Percentiles rank a stretch among this genome's conserved stretches.
Evolutionary conservation across 371 early-diverging fungal species (phyloP).

Genomic region (Rhizopus stolonifer): DNA sequence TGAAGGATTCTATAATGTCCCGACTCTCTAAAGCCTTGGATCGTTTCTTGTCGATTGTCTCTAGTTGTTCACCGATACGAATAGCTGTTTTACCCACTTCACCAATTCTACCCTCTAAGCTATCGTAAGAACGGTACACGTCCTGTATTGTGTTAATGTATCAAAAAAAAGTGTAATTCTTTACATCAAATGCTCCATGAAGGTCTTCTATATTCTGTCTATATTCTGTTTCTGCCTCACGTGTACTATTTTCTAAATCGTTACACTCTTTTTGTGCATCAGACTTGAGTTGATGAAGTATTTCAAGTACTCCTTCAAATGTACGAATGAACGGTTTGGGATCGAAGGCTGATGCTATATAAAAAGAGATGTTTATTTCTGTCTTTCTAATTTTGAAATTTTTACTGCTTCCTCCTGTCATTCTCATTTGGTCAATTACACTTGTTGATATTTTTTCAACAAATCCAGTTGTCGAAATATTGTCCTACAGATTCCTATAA

Average conservation of each 20-base stretch:
- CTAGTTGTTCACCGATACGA: conserved; percentile 95
- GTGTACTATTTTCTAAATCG: conserved; percentile 77
- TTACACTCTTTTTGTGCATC: conserved; percentile 80
- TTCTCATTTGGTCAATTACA: conserved; percentile 36
- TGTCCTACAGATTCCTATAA: conserved; percentile 30
- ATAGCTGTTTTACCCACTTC: conserved; percentile 96
- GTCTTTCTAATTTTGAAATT: not conserved
- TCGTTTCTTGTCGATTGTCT: conserved; percentile 90
- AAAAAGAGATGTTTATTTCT: not conserved
- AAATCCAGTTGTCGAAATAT: conserved; percentile 58
- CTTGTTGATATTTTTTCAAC: conserved; percentile 53
- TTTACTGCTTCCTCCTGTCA: conserved; percentile 22
- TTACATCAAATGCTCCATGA: conserved; percentile 71
- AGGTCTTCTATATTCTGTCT: conserved; percentile 73
- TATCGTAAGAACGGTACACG: conserved; percentile 78
- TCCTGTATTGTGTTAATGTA: conserved; percentile 51
- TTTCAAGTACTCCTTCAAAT: conserved; percentile 84
- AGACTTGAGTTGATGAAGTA: conserved; percentile 70
- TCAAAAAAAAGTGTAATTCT: not conserved
- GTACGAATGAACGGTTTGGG: conserved; percentile 88
- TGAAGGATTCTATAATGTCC: conserved; percentile 88
- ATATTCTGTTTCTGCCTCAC: conserved; percentile 73
- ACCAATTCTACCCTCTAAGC: conserved; percentile 81
- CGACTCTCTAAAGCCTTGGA: conserved; percentile 84
- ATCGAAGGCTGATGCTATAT: conserved; percentile 46